Evolutionary conservation across 371 early-diverging fungal genomes (phyloP).

Genomic region (Mucor racemosus): DNA sequence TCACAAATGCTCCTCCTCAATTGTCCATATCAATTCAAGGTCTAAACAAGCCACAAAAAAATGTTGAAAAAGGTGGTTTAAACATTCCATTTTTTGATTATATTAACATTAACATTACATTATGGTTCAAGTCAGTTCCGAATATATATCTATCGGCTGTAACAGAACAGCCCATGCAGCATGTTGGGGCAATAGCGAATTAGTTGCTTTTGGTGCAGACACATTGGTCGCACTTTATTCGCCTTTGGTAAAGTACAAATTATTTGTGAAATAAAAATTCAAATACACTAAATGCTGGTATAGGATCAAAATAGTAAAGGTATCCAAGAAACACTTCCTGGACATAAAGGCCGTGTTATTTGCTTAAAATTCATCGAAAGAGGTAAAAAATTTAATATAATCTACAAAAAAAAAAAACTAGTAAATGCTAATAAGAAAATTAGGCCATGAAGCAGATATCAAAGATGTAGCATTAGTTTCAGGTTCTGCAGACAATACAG

Average conservation of each 20-base stretch:
- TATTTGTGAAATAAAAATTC: background rate
- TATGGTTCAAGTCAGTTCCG: conserved; percentile 50
- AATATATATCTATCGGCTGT: conserved; percentile 73
- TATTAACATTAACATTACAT: background rate
- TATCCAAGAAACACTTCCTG: conserved; percentile 70
- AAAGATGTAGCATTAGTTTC: conserved; percentile 73
- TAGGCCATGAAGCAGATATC: conserved; percentile 55
- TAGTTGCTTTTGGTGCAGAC: conserved; percentile 79
- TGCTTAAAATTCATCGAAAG: conserved; percentile 75
- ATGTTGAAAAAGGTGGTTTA: no score
- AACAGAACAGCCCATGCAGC: conserved; percentile 66
- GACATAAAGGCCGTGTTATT: conserved; percentile 84
- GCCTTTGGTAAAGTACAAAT: conserved; percentile 59
- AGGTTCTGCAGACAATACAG: conserved; percentile 84
- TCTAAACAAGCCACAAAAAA: no score
- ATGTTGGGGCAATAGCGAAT: conserved; percentile 69
- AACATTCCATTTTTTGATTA: no score
- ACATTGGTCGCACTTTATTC: conserved; percentile 74
- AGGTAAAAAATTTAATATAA: conserved; percentile 32
- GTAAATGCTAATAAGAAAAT: no score
- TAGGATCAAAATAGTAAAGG: conserved; percentile 62
- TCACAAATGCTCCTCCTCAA: no score
- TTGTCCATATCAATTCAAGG: no score
- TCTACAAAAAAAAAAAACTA: no score
- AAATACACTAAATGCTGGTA: background rate